These are phyloP conservation scores for Ogataea sp. DNA, from an alignment of 805 yeast genomes.

Conservation along the genomic window DNA sequence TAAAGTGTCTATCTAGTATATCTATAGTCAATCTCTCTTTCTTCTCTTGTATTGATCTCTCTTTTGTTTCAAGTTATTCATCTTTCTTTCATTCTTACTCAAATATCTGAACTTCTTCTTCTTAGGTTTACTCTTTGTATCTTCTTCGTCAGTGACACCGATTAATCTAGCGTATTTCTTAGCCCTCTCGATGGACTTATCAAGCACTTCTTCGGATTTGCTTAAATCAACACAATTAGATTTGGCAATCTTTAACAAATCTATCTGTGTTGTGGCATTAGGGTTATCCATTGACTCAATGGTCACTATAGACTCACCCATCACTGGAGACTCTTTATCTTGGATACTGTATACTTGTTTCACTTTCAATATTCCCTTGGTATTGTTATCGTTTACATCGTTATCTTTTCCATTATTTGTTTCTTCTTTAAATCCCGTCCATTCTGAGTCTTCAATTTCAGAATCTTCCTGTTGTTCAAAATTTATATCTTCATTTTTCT, in stretches of 20 bases:
- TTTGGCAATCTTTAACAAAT: conserved; percentile 31
- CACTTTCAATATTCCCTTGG: conserved; percentile 37
- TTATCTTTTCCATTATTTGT: conserved; percentile 7
- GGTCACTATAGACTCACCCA: conserved; percentile 39
- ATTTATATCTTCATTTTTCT: neutral
- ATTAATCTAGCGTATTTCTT: conserved; percentile 70
- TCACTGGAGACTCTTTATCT: conserved; percentile 30
- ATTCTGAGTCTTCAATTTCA: conserved; percentile 21
- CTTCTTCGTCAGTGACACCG: conserved; percentile 38
- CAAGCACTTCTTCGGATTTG: conserved; percentile 60
- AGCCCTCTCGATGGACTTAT: conserved; percentile 70
- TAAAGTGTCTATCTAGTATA: neutral
- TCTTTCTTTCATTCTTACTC: conserved; percentile 69
- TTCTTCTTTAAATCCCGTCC: conserved; percentile 32
- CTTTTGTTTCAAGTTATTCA: conserved; percentile 39
- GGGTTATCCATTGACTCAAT: conserved; percentile 51
- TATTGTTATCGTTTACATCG: conserved; percentile 9
- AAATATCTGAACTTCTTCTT: conserved; percentile 86
- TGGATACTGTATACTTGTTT: conserved; percentile 32
- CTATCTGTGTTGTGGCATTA: conserved; percentile 18
- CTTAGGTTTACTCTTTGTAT: conserved; percentile 28
- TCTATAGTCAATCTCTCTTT: conserved; percentile 1
- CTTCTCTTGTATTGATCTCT: conserved; percentile 20
- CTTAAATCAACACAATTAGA: conserved; percentile 65
- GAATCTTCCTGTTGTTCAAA: conserved; percentile 8